Evolutionary conservation across 306 rosid genomes (phyloP).

Genomic region (Amphicarpaea edgeworthii): DNA sequence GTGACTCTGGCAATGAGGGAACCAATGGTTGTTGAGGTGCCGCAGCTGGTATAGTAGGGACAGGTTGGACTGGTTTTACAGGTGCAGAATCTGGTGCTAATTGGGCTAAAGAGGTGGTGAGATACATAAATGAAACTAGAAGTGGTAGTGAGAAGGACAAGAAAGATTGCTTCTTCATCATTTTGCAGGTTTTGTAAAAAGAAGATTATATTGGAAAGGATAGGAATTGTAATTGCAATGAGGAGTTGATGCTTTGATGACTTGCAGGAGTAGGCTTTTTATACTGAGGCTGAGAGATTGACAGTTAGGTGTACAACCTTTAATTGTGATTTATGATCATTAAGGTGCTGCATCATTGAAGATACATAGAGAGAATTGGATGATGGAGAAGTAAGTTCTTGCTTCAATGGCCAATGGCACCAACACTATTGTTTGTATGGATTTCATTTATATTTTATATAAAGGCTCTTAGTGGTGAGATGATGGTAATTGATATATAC

Average conservation of each 20-base stretch:
- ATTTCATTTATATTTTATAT: no score
- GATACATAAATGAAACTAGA: conserved; percentile 7
- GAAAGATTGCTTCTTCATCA: conserved; percentile 32
- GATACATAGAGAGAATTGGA: no score
- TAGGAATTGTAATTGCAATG: conserved; percentile 5
- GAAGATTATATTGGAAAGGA: neutral
- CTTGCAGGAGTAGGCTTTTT: no score
- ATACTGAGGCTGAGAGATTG: neutral
- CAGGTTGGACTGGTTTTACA: conserved; percentile 25
- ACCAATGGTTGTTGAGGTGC: conserved; percentile 43
- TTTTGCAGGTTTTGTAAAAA: neutral
- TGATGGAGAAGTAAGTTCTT: no score
- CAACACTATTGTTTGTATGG: no score
- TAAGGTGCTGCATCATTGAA: no score
- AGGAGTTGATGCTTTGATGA: conserved; percentile 5
- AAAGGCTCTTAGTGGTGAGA: no score
- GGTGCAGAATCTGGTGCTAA: conserved; percentile 43
- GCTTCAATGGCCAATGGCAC: no score
- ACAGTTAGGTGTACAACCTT: neutral
- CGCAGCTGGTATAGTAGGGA: neutral
- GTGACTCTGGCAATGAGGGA: conserved; percentile 47
- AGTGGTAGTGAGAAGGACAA: conserved; percentile 38
- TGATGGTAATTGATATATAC: no score
- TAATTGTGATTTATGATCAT: no score
- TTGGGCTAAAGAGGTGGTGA: conserved; percentile 40